phyloP scores from a whole-genome alignment of 2,329 filamentous ascomycete genomes.

The Aspergillus alliaceus region DNA sequence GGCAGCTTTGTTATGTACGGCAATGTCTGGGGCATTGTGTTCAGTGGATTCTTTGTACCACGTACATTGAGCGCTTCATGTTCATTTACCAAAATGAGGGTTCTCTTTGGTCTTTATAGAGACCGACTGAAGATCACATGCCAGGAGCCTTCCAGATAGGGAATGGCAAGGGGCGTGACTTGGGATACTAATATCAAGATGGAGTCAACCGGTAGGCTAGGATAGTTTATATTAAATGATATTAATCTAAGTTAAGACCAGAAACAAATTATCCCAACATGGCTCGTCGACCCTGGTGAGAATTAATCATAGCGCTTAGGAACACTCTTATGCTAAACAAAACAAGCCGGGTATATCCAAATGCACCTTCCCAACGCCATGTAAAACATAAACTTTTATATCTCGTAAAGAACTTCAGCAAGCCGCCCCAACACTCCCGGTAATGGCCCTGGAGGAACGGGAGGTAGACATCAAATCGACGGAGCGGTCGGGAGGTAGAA shows the following conservation, averaged over 20 bases:
- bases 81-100: no score
- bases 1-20: background rate
- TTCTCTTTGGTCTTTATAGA: no score
- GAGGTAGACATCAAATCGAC: background rate
- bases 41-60: background rate
- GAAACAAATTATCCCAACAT: background rate
- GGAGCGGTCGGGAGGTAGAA: background rate
- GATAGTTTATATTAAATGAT: background rate
- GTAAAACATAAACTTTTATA: background rate
- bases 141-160: no score
- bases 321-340: background rate
- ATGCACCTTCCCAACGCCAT: background rate
- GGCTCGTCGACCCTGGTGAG: background rate
- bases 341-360: background rate
- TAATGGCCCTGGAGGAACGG: background rate
- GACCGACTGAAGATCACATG: no score
- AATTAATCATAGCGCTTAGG: background rate
- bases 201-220: no score
- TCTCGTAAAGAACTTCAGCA: background rate
- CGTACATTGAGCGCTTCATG: no score
- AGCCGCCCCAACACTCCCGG: background rate
- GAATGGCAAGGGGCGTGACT: background rate
- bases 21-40: background rate
- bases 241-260: no score
- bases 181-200: no score